Conservation (phyloP, 768 basidiomycete species). For the Leccinum barrowsii region DNA sequence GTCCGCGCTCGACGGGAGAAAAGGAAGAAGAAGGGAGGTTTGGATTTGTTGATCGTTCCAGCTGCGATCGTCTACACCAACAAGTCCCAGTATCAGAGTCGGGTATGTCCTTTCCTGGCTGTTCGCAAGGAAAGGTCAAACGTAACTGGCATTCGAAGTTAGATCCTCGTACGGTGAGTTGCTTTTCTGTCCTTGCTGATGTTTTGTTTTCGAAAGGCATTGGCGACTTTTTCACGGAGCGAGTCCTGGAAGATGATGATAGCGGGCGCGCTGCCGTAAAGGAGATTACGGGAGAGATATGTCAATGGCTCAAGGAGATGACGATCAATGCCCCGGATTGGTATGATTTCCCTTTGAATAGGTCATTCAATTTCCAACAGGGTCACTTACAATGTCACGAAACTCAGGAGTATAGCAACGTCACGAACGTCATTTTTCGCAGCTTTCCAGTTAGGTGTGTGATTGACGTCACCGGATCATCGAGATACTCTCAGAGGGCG, state of each 20-base stretch:
- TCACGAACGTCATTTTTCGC: slow-evolving; percentile 50
- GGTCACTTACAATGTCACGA: slow-evolving; percentile 59
- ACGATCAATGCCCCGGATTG: slow-evolving; percentile 69
- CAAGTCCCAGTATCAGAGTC: slow-evolving; percentile 60
- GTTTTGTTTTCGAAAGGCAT: not conserved
- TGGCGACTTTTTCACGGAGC: not conserved
- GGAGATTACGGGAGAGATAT: slow-evolving; percentile 49
- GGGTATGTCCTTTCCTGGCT: slow-evolving; percentile 34
- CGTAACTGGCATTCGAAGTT: not conserved
- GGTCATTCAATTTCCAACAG: slow-evolving; percentile 30
- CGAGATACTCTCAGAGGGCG: slow-evolving; percentile 13
- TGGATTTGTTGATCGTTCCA: slow-evolving; percentile 52
- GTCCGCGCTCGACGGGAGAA: slow-evolving; percentile 16
- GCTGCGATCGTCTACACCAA: slow-evolving; percentile 70
- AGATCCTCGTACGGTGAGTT: slow-evolving; percentile 10
- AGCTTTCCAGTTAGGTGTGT: not conserved
- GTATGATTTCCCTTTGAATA: slow-evolving; percentile 34
- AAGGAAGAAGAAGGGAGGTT: slow-evolving; percentile 26
- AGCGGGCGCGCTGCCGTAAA: slow-evolving; percentile 51
- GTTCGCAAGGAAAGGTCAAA: not conserved
- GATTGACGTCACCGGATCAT: slow-evolving; percentile 13
- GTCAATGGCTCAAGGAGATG: slow-evolving; percentile 44
- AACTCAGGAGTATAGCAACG: slow-evolving; percentile 51
- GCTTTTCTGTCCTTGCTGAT: not conserved
- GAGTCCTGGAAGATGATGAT: slow-evolving; percentile 29